Conservation (phyloP, 2,329 filamentous ascomycete genomes). For the Cytospora schulzeri region DNA sequence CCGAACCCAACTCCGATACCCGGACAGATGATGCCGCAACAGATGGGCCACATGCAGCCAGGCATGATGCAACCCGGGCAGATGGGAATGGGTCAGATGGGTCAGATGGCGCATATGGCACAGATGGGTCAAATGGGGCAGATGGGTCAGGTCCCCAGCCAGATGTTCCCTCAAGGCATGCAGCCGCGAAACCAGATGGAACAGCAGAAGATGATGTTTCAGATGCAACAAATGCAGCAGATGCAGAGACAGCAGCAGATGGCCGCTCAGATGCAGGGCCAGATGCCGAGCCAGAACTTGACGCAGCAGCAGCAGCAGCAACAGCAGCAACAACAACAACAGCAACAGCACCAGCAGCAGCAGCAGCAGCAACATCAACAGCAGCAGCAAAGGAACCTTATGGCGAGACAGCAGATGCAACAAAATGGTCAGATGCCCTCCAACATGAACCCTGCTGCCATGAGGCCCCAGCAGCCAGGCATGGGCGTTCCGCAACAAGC, state of each 20-base stretch:
- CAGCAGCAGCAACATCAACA: slow-evolving; percentile 26
- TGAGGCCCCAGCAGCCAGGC: slow-evolving; percentile 47
- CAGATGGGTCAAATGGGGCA: slow-evolving; percentile 34
- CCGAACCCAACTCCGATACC: slow-evolving; percentile 50
- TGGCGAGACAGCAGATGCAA: slow-evolving; percentile 55
- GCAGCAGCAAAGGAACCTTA: slow-evolving; percentile 45
- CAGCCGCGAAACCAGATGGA: slow-evolving; percentile 62
- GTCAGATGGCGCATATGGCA: slow-evolving; percentile 15
- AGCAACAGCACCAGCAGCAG: slow-evolving; percentile 6
- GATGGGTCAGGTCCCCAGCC: slow-evolving; percentile 37
- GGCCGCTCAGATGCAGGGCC: slow-evolving; percentile 37
- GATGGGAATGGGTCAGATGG: slow-evolving; percentile 37
- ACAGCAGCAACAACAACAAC: slow-evolving; percentile 6
- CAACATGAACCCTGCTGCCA: slow-evolving; percentile 49
- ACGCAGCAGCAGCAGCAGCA: slow-evolving; percentile 28
- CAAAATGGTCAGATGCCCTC: slow-evolving; percentile 60
- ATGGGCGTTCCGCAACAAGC: slow-evolving; percentile 29
- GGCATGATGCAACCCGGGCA: slow-evolving; percentile 40
- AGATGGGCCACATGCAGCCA: slow-evolving; percentile 45
- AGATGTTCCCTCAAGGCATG: slow-evolving; percentile 41
- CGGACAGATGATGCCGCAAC: slow-evolving; percentile 58
- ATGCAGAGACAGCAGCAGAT: slow-evolving; percentile 58
- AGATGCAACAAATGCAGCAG: slow-evolving; percentile 78
- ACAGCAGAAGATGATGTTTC: slow-evolving; percentile 77
- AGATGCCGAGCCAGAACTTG: slow-evolving; percentile 36